Conservation (phyloP, 371 early-diverging fungal species). For the Mortierella sp. region DNA sequence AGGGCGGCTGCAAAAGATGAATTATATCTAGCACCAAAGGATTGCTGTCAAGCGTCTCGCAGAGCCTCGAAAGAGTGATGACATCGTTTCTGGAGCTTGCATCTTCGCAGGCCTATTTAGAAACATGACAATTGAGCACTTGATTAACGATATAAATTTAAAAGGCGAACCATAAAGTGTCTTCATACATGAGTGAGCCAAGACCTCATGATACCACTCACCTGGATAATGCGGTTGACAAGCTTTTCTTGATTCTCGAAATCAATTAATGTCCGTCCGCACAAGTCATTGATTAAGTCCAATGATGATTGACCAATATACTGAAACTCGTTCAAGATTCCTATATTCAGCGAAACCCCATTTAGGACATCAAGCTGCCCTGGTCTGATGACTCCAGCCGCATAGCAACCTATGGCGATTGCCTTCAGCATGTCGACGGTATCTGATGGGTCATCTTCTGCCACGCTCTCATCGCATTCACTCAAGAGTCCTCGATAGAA, state of each 20-base stretch:
- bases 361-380: conserved; percentile 28
- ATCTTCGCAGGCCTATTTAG: conserved; percentile 35
- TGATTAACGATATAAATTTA: neutral
- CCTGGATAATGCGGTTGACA: conserved; percentile 43
- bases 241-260: conserved; percentile 46
- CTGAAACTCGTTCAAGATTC: conserved; percentile 16
- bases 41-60: conserved; percentile 53
- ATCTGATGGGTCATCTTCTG: conserved; percentile 28
- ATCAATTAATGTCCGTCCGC: conserved; percentile 39
- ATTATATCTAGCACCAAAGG: conserved; percentile 45
- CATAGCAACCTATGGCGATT: conserved; percentile 31
- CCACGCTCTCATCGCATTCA: conserved; percentile 44
- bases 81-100: conserved; percentile 40
- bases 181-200: neutral
- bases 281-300: conserved; percentile 39
- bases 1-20: conserved; percentile 33
- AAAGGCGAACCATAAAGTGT: neutral
- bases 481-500: conserved; percentile 45
- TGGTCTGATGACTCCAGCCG: conserved; percentile 22
- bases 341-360: conserved; percentile 7
- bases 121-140: neutral
- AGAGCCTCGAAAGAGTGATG: conserved; percentile 35
- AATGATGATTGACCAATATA: conserved; percentile 8
- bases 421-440: conserved; percentile 20
- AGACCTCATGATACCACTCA: conserved; percentile 2